phyloP scores from a whole-genome alignment of 148 eudicot species.

The Hydrangea macrophylla region DNA sequence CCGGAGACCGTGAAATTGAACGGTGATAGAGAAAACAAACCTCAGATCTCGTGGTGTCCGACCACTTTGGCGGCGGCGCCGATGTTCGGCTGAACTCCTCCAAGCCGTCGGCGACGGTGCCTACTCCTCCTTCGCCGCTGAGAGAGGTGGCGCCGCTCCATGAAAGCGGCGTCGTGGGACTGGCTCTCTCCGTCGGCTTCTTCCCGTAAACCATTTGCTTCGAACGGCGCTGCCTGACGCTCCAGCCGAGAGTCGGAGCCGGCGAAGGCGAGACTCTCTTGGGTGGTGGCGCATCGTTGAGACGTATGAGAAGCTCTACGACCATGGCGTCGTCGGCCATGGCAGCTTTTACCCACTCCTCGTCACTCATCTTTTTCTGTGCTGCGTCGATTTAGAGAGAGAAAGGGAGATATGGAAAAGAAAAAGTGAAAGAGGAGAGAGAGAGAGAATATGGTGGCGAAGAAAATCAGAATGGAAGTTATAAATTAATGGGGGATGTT shows the following conservation, averaged over 20 bases:
- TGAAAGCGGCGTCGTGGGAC: slow-evolving; percentile 56
- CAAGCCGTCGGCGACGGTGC: slow-evolving; percentile 20
- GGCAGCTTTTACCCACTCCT: slow-evolving; percentile 40
- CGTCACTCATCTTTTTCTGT: slow-evolving; percentile 19
- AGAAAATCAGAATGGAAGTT: slow-evolving; percentile 25
- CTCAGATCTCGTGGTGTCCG: slow-evolving; percentile 40
- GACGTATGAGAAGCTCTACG: slow-evolving; percentile 33
- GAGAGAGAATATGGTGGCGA: slow-evolving; percentile 25
- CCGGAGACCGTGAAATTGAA: background rate
- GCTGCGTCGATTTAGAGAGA: background rate
- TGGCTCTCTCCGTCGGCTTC: slow-evolving; percentile 25
- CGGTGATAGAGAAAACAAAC: slow-evolving; percentile 14
- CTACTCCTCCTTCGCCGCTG: slow-evolving; percentile 25
- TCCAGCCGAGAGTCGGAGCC: slow-evolving; percentile 32
- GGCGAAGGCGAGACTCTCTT: background rate
- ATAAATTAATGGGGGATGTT: background rate
- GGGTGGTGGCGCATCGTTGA: slow-evolving; percentile 14
- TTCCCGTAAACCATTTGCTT: slow-evolving; percentile 5
- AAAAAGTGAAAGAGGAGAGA: slow-evolving; percentile 5
- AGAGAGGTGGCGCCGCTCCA: slow-evolving; percentile 37
- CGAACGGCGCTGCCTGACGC: slow-evolving; percentile 34
- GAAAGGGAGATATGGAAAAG: background rate
- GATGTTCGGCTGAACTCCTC: slow-evolving; percentile 39
- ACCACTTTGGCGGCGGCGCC: slow-evolving; percentile 12
- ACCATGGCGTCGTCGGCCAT: slow-evolving; percentile 31